phyloP scores from a whole-genome alignment of 345 rosid species.

The Draba incana region DNA sequence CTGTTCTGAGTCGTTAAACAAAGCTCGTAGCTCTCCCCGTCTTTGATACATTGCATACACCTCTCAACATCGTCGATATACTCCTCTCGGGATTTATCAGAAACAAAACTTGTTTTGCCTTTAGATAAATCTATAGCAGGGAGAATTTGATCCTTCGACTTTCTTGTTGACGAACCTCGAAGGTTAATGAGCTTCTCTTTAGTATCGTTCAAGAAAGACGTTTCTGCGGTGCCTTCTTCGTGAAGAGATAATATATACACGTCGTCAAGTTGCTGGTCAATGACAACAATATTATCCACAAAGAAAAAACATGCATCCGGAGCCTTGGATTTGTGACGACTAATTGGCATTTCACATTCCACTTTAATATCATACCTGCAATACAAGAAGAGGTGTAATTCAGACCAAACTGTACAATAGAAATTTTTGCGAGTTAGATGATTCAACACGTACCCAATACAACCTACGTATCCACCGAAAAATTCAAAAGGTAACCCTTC shows the following conservation, averaged over 20 bases:
- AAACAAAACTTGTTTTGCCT: constrained; percentile 48
- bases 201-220: constrained; percentile 66
- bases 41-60: constrained; percentile 77
- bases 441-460: constrained; percentile 71
- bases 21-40: constrained; percentile 98
- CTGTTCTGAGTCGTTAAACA: constrained; percentile 86
- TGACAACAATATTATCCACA: constrained; percentile 69
- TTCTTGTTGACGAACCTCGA: constrained; percentile 42
- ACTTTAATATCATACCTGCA: constrained; percentile 87
- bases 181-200: constrained; percentile 63
- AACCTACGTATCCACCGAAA: constrained; percentile 92
- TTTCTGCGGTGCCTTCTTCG: constrained; percentile 44
- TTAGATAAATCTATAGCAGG: constrained; percentile 33
- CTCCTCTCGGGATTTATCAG: constrained; percentile 68
- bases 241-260: constrained; percentile 69
- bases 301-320: constrained; percentile 97
- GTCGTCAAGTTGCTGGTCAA: constrained; percentile 75
- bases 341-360: constrained; percentile 76
- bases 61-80: constrained; percentile 67
- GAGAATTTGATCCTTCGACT: constrained; percentile 40
- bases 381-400: constrained; percentile 12
- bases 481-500: constrained; percentile 90
- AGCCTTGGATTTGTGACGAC: constrained; percentile 70
- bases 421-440: constrained; percentile 19
- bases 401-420: constrained; percentile 2